These are phyloP conservation scores for Stipa capillata DNA, from an alignment of 176 grass and related monocot species.

Conservation along the genomic window DNA sequence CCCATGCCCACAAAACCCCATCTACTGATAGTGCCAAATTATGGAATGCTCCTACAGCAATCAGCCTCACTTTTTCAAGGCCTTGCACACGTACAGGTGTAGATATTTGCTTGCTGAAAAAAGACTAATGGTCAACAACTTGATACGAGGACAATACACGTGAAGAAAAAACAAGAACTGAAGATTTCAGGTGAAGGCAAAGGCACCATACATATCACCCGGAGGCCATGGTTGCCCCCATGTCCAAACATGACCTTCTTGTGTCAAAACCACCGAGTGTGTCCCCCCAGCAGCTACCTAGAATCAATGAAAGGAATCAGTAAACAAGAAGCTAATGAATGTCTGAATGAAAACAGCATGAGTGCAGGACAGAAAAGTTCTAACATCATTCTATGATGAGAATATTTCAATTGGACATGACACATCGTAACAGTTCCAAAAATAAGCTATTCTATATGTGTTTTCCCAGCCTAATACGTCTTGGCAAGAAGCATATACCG, in stretches of 20 bases:
- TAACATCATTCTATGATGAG: background rate
- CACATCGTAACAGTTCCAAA: background rate
- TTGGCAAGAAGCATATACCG: slow-evolving; percentile 6
- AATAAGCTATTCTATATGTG: background rate
- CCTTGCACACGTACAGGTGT: slow-evolving; percentile 91
- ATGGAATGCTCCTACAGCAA: slow-evolving; percentile 99
- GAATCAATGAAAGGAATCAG: slow-evolving; percentile 20
- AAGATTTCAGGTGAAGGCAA: slow-evolving; percentile 1
- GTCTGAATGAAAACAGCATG: background rate
- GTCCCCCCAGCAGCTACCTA: slow-evolving; percentile 97
- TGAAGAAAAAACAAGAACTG: background rate
- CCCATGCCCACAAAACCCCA: slow-evolving; percentile 93
- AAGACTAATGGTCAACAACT: background rate
- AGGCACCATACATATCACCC: slow-evolving; percentile 74
- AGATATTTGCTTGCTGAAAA: slow-evolving; percentile 80
- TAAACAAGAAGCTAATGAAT: background rate
- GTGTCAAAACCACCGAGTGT: slow-evolving; percentile 87
- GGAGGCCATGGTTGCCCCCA: slow-evolving; percentile 99
- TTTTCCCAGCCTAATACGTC: background rate
- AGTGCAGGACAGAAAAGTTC: background rate
- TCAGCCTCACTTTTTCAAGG: slow-evolving; percentile 62
- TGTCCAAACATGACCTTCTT: slow-evolving; percentile 91
- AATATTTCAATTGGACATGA: background rate
- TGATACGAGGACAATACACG: slow-evolving; percentile 10
- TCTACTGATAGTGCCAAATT: slow-evolving; percentile 83